These are phyloP conservation scores for Tolypocladium cylindrosporum DNA, from an alignment of 2,329 filamentous ascomycete genomes.

Conservation along the genomic window DNA sequence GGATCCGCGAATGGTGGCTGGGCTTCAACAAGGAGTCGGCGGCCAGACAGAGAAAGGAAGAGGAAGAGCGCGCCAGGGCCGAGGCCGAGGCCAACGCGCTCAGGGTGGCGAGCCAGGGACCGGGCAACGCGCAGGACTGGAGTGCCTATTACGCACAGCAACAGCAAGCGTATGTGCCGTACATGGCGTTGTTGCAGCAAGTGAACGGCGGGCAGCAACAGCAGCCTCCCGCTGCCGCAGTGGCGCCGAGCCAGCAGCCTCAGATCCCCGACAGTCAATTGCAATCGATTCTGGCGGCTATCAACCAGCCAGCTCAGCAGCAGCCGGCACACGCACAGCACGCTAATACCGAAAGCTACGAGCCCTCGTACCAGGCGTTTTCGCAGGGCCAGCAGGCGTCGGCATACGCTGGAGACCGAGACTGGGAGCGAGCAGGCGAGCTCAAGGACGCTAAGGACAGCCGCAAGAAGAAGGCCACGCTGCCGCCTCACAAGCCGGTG, in stretches of 20 bases:
- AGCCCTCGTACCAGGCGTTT: constrained; percentile 24
- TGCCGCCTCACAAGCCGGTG: constrained; percentile 30
- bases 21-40: constrained; percentile 33
- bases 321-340: constrained; percentile 8
- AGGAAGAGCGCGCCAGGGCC: constrained; percentile 24
- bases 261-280: constrained; percentile 27
- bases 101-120: constrained; percentile 11
- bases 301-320: constrained; percentile 25
- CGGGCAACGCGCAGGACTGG: constrained; percentile 15
- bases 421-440: constrained; percentile 8
- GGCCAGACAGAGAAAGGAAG: constrained; percentile 26
- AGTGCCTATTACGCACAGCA: constrained; percentile 20
- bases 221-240: constrained; percentile 7
- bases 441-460: constrained; percentile 25
- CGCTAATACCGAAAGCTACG: constrained; percentile 14
- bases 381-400: constrained; percentile 20
- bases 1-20: constrained; percentile 41
- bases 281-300: constrained; percentile 33
- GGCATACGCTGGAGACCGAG: too few species aligned
- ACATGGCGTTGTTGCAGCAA: constrained; percentile 31
- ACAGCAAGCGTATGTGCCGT: constrained; percentile 29
- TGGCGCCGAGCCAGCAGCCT: constrained; percentile 9
- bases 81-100: constrained; percentile 22
- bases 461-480: constrained; percentile 29
- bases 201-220: constrained; percentile 25